Evolutionary conservation across 306 rosid genomes (phyloP).

Genomic region (Vigna angularis): DNA sequence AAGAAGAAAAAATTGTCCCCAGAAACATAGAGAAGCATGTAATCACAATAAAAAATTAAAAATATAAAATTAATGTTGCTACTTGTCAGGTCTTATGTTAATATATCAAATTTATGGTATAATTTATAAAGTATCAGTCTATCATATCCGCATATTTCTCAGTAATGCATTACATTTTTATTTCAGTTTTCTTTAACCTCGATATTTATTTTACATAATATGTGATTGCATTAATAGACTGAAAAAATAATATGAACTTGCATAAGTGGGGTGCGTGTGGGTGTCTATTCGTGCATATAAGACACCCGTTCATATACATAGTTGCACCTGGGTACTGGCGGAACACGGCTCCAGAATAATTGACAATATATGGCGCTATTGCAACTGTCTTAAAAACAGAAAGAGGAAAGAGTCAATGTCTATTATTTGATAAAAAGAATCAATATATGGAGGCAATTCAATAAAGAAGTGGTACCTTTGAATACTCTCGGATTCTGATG

Average conservation of each 20-base stretch:
- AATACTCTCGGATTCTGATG: slow-evolving; percentile 88
- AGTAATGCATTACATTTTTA: background rate
- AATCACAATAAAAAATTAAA: background rate
- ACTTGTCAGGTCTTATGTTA: background rate
- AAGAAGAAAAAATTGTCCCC: slow-evolving; percentile 6
- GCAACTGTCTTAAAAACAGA: slow-evolving; percentile 76
- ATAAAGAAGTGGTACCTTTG: slow-evolving; percentile 64
- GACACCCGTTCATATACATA: slow-evolving; percentile 26
- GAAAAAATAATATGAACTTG: background rate
- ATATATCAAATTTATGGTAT: slow-evolving; percentile 2
- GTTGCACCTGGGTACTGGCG: slow-evolving; percentile 92
- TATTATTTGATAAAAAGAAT: slow-evolving; percentile 33
- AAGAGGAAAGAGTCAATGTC: slow-evolving; percentile 42
- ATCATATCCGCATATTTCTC: slow-evolving; percentile 15
- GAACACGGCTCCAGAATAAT: slow-evolving; percentile 93
- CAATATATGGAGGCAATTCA: slow-evolving; percentile 13
- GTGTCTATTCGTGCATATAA: background rate
- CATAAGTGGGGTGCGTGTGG: background rate
- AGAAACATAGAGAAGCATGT: slow-evolving; percentile 4
- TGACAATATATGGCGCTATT: slow-evolving; percentile 86
- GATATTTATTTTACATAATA: slow-evolving; percentile 14
- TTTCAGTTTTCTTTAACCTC: slow-evolving; percentile 6
- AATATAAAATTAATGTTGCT: background rate
- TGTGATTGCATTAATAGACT: background rate
- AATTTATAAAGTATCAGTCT: background rate